Evolutionary conservation across 78 protist genomes (phyloP).

Genomic region (Thecamonas trahens): DNA sequence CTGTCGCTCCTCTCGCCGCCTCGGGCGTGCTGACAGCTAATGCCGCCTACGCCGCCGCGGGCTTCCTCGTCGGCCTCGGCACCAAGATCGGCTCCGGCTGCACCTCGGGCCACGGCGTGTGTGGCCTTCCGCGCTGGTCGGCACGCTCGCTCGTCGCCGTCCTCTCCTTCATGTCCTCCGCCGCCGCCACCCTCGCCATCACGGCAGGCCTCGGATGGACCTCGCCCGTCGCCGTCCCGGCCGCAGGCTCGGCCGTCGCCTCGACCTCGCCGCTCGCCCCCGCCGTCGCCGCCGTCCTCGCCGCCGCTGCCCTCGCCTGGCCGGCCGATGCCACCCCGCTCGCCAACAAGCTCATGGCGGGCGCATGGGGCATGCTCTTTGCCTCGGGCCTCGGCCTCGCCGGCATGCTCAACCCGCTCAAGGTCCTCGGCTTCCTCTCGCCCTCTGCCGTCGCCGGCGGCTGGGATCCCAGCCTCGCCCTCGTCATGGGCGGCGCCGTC

Average conservation of each 20-base stretch:
- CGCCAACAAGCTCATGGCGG: not conserved
- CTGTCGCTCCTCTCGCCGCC: too few species aligned
- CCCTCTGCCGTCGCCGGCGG: not conserved
- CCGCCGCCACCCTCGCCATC: not conserved
- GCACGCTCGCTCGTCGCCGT: conserved; percentile 4
- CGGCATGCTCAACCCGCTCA: not conserved
- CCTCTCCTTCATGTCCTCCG: conserved; percentile 9
- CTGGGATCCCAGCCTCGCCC: not conserved
- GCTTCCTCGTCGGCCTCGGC: conserved; percentile 29
- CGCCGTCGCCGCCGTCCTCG: too few species aligned
- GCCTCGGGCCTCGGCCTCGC: conserved; percentile 6
- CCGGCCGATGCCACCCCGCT: not conserved
- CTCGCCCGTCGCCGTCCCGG: too few species aligned
- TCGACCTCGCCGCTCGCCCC: too few species aligned
- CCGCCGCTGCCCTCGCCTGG: too few species aligned
- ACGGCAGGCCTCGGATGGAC: too few species aligned
- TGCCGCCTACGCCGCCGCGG: too few species aligned
- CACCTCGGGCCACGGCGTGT: conserved; percentile 28
- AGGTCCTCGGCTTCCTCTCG: not conserved
- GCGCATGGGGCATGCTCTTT: not conserved
- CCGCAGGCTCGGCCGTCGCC: too few species aligned
- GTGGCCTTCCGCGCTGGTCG: conserved; percentile 23
- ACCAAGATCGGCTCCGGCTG: conserved; percentile 18
- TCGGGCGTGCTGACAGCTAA: too few species aligned
- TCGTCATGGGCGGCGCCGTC: conserved; percentile 5